These are phyloP conservation scores for Ogataea zsoltii DNA, from an alignment of 805 yeast genomes.

Conservation along the genomic window DNA sequence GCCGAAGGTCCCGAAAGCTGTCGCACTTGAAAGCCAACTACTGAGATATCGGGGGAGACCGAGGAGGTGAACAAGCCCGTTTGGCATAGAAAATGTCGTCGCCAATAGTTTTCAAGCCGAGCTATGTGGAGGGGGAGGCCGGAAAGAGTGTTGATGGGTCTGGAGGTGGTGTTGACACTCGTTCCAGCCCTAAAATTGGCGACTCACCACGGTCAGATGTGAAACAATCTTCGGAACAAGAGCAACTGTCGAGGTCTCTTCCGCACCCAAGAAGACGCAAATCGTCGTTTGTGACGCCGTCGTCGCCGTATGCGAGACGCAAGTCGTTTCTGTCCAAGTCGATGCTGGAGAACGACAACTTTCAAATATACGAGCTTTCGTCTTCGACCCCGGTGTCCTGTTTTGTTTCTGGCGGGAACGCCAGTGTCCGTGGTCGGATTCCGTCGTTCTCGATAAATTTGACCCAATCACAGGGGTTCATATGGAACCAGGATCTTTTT, in stretches of 20 bases:
- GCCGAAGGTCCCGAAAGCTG: too few species aligned
- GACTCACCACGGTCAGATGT: neutral
- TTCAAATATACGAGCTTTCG: constrained; percentile 50
- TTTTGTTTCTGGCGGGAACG: constrained; percentile 8
- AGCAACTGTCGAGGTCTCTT: constrained; percentile 3
- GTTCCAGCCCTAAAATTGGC: too few species aligned
- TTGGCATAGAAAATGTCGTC: constrained; percentile 13
- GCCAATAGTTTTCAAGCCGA: constrained; percentile 15
- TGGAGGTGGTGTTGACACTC: too few species aligned
- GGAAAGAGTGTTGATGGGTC: neutral
- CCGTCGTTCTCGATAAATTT: constrained; percentile 46
- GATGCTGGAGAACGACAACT: constrained; percentile 58
- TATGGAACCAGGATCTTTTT: constrained; percentile 76
- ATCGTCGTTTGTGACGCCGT: constrained; percentile 37
- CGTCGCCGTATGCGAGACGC: constrained; percentile 57
- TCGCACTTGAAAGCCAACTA: neutral
- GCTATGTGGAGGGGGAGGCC: constrained; percentile 4
- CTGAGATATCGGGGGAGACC: constrained; percentile 4
- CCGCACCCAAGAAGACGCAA: constrained; percentile 22
- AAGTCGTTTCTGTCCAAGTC: constrained; percentile 56
- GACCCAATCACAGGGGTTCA: constrained; percentile 69
- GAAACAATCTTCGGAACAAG: neutral
- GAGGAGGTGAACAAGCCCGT: constrained; percentile 5
- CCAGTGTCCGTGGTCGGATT: constrained; percentile 19
- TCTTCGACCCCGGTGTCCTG: constrained; percentile 25